Percentiles rank a stretch among this genome's conserved stretches.
These are phyloP conservation scores for Phoenix dactylifera DNA, from an alignment of 176 grass and related monocot genomes.

Conservation along the genomic window DNA sequence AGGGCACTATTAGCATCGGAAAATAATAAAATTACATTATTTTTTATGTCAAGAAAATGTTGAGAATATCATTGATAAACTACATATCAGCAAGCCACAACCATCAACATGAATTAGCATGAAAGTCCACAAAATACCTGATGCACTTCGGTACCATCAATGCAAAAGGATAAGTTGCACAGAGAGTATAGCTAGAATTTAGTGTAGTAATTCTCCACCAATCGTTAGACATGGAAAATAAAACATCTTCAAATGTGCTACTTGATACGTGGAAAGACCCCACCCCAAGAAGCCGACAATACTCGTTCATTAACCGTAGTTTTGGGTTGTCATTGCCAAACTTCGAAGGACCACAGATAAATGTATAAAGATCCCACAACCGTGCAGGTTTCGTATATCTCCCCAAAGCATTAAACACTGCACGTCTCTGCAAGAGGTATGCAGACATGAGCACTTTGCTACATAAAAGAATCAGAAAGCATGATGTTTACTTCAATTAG, in stretches of 20 bases:
- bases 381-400: conserved; percentile 57
- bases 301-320: conserved; percentile 63
- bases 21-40: too few species aligned
- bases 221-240: conserved; percentile 32
- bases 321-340: conserved; percentile 69
- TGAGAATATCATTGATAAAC: too few species aligned
- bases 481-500: too few species aligned
- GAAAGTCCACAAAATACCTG: conserved; percentile 43
- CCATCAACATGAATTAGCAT: too few species aligned
- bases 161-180: conserved; percentile 79
- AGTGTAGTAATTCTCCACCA: conserved; percentile 72
- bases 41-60: too few species aligned
- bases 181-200: conserved; percentile 77
- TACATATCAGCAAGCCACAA: too few species aligned
- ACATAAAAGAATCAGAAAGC: too few species aligned
- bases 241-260: conserved; percentile 24
- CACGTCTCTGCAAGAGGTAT: conserved; percentile 51
- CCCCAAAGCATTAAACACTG: conserved; percentile 61
- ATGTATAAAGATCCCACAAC: conserved; percentile 76
- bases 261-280: conserved; percentile 25
- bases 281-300: conserved; percentile 59
- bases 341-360: conserved; percentile 63
- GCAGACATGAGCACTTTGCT: not conserved
- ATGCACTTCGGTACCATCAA: conserved; percentile 79
- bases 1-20: not conserved